Base-by-base conservation (phyloP, 805 yeast species). In the Yarrowia hollandica region DNA sequence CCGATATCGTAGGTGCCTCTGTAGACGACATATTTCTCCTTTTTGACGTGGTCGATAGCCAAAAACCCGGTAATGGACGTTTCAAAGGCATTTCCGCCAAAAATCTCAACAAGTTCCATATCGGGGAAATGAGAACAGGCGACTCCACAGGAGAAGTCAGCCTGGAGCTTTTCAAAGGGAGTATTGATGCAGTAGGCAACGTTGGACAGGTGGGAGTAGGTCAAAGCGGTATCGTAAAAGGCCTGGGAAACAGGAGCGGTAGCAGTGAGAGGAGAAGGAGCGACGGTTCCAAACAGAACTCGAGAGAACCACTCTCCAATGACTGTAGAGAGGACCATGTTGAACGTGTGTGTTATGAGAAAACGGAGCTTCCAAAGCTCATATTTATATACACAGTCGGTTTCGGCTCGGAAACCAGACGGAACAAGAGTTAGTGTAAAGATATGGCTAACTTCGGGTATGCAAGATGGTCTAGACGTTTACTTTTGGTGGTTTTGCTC, bases 1-100 rank as follows among this genome's bases (percentile, higher is more conserved):
- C 35, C 35, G 6, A 44, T 19, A 11, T 30, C 35, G 35, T 19
- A 44, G 16, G 52, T 44, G 11, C 52, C 52, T 30, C 52, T 35
- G 52, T 28, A 44, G 5, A 44, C 46, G 7, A 41, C 46, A 6
- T 41, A 41, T 25, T 41, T 41, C 19, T 41, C 46, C 31, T 41
- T 41, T 25, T 41, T 41, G 21, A 23, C 31, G 6, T 41, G 46
- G 15, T 41, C 46, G 11, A 41, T 41, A 16, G 46, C 31, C 15
- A 41, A 22, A 12, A 16, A 41, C 4, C 48, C 48, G 12, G 48
- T 41, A 7, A 26, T 41, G 16, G 48, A 41, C 22, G 48, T 41
- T 15, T 26, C 33, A 16, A 26, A 41, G 4, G 5, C 6, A 4
- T 41, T 12, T 6, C 46, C 46, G 4, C 46, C 46, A 11, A 41